These are phyloP conservation scores for Ilex paraguariensis DNA, from an alignment of 305 asterid genomes.

Conservation along the genomic window DNA sequence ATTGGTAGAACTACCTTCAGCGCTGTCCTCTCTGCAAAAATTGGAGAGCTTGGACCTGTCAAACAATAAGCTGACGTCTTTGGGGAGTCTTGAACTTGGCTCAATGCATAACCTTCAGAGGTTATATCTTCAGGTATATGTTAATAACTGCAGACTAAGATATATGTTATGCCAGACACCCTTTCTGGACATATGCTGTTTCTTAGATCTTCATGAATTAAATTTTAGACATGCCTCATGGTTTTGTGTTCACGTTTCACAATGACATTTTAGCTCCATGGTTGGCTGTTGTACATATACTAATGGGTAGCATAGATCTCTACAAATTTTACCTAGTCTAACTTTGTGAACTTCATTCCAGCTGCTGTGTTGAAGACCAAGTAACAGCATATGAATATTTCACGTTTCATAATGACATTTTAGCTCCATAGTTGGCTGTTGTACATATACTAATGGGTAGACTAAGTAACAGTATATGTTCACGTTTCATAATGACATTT, in stretches of 20 bases:
- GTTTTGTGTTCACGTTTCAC: neutral
- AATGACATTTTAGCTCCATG: neutral
- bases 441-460: too few relatives aligned
- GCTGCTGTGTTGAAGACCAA: too few relatives aligned
- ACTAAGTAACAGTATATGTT: too few relatives aligned
- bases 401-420: neutral
- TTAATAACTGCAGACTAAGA: neutral
- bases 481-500: neutral
- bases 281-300: neutral
- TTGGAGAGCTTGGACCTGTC: conserved; percentile 84
- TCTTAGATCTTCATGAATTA: too few relatives aligned
- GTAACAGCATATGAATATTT: too few relatives aligned
- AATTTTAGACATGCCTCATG: too few relatives aligned
- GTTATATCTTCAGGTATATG: conserved; percentile 72
- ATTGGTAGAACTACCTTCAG: conserved; percentile 61
- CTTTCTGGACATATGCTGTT: neutral
- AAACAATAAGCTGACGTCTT: conserved; percentile 66
- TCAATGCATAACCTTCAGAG: conserved; percentile 61
- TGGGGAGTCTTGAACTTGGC: conserved; percentile 64
- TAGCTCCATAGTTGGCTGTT: neutral
- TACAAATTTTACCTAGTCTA: too few relatives aligned
- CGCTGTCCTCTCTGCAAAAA: conserved; percentile 55
- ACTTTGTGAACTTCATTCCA: too few relatives aligned
- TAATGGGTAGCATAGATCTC: too few relatives aligned
- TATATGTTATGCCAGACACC: too few relatives aligned